Conservation (phyloP, 2,329 filamentous ascomycete genomes). For the Beauveria australis region DNA sequence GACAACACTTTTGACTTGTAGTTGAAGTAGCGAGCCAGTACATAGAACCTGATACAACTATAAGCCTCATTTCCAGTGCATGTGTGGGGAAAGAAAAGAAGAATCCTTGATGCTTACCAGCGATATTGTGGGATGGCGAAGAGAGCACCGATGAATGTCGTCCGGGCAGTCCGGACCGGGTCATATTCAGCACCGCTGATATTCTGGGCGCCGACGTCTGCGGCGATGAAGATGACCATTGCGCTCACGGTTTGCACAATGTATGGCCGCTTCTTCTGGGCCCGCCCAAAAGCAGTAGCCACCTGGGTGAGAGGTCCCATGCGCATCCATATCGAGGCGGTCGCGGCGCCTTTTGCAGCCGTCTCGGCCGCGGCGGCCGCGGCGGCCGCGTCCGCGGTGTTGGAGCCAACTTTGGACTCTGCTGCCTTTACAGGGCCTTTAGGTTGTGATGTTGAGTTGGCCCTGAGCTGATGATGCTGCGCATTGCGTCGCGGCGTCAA, state of each 20-base stretch:
- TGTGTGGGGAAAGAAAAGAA: not conserved
- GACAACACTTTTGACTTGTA: constrained; percentile 65
- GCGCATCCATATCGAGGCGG: constrained; percentile 44
- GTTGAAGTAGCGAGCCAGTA: constrained; percentile 75
- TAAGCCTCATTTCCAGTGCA: not conserved
- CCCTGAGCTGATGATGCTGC: not conserved
- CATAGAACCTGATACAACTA: constrained; percentile 56
- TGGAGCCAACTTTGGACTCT: not conserved
- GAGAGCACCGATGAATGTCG: constrained; percentile 65
- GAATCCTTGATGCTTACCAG: constrained; percentile 49
- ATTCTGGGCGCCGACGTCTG: constrained; percentile 69
- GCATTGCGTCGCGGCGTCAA: not conserved
- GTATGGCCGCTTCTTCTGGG: constrained; percentile 65
- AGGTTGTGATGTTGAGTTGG: not conserved
- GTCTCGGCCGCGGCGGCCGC: not conserved
- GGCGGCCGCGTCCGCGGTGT: not conserved
- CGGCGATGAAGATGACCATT: constrained; percentile 69
- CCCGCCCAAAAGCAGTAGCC: constrained; percentile 55
- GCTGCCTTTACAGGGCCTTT: not conserved
- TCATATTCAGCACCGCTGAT: constrained; percentile 59
- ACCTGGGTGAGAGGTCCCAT: constrained; percentile 48
- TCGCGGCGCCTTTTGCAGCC: not conserved
- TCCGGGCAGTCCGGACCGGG: constrained; percentile 58
- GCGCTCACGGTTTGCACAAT: constrained; percentile 71
- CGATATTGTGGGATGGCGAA: constrained; percentile 71